A percentile compares a stretch with the other conserved stretches of the same genome.
Evolutionary conservation across 176 grass and related monocot genomes (phyloP).

Genomic region (Cenchrus fungigraminus): DNA sequence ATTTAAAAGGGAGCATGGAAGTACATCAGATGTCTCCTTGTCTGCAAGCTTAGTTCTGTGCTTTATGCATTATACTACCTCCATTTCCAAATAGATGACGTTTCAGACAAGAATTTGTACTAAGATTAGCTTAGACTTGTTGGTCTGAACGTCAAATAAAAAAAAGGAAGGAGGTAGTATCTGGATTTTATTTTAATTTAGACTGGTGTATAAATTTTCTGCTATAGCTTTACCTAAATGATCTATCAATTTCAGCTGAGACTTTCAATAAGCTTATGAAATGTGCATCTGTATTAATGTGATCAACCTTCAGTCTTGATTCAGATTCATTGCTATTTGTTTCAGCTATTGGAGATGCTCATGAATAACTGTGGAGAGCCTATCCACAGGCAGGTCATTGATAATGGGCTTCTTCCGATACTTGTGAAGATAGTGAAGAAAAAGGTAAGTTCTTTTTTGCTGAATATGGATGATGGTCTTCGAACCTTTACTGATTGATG

Average conservation of each 20-base stretch:
- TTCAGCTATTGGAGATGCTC: slow-evolving; percentile 96
- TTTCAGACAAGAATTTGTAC: too few species aligned
- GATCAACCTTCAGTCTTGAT: slow-evolving; percentile 17
- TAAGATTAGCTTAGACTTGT: too few species aligned
- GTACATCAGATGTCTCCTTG: slow-evolving; percentile 22
- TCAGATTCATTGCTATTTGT: slow-evolving; percentile 12
- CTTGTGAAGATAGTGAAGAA: slow-evolving; percentile 99
- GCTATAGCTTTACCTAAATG: slow-evolving; percentile 15
- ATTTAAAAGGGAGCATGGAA: slow-evolving; percentile 6
- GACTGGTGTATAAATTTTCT: not conserved
- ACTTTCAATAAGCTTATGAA: not conserved
- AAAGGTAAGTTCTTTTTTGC: slow-evolving; percentile 66
- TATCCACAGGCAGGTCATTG: slow-evolving; percentile 83
- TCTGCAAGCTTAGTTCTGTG: slow-evolving; percentile 5
- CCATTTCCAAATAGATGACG: too few species aligned
- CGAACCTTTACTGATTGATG: slow-evolving; percentile 27
- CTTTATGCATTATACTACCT: not conserved
- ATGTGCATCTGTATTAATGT: not conserved
- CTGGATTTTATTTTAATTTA: not conserved
- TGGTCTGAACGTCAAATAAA: too few species aligned
- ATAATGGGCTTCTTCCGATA: slow-evolving; percentile 78
- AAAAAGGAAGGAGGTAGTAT: too few species aligned
- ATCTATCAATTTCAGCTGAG: not conserved
- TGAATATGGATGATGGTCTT: slow-evolving; percentile 29
- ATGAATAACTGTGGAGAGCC: slow-evolving; percentile 95